A percentile compares a stretch with the other conserved stretches of the same genome.
Evolutionary conservation across 2,329 filamentous ascomycete species (phyloP).

Genomic region (Ascocoryne sarcoides): DNA sequence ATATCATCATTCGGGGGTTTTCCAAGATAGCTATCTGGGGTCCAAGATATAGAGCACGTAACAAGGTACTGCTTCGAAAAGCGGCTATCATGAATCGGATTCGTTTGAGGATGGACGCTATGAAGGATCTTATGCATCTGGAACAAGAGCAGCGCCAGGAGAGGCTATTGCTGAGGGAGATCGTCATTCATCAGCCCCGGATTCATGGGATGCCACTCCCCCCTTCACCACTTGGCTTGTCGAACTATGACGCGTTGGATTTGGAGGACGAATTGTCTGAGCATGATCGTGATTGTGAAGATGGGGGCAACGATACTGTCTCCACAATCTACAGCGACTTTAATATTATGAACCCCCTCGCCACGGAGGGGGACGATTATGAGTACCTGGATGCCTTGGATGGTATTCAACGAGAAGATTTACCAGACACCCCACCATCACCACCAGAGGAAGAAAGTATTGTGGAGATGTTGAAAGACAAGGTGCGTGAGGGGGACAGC

Average conservation of each 20-base stretch:
- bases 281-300: slow-evolving; percentile 11
- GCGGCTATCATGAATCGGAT: slow-evolving; percentile 58
- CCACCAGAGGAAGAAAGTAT: slow-evolving; percentile 23
- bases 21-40: slow-evolving; percentile 37
- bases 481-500: slow-evolving; percentile 19
- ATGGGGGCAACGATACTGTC: slow-evolving; percentile 10
- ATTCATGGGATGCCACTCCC: slow-evolving; percentile 21
- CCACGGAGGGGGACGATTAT: slow-evolving; percentile 21
- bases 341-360: slow-evolving; percentile 25
- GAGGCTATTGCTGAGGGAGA: slow-evolving; percentile 18
- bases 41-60: slow-evolving; percentile 37
- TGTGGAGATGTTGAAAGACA: slow-evolving; percentile 24
- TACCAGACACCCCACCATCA: slow-evolving; percentile 21
- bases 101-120: slow-evolving; percentile 36
- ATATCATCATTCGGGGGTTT: slow-evolving; percentile 53
- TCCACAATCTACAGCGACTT: slow-evolving; percentile 27
- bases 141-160: slow-evolving; percentile 19
- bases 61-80: slow-evolving; percentile 47
- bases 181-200: slow-evolving; percentile 21
- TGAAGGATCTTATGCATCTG: slow-evolving; percentile 18
- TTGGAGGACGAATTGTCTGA: slow-evolving; percentile 23
- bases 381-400: slow-evolving; percentile 28
- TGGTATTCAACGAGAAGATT: slow-evolving; percentile 23
- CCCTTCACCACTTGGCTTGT: slow-evolving; percentile 27
- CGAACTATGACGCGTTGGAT: slow-evolving; percentile 29